These are phyloP conservation scores for Camellia sinensis DNA, from an alignment of 148 eudicot species.

Conservation along the genomic window DNA sequence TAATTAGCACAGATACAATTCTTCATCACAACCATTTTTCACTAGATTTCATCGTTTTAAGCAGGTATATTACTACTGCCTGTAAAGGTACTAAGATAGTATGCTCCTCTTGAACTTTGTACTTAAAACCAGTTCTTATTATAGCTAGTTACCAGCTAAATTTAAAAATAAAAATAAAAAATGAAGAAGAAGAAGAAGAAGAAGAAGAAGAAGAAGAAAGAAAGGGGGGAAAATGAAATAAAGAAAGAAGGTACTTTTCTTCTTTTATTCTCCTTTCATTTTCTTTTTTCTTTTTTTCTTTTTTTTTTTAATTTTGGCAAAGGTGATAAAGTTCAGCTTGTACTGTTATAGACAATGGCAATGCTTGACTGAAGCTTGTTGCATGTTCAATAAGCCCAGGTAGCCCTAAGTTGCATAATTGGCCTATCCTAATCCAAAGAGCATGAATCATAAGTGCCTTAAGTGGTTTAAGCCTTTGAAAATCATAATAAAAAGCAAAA, in stretches of 20 bases:
- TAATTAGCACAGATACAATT: background rate
- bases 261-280: no score
- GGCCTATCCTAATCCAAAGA: background rate
- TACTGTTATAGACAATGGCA: background rate
- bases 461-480: background rate
- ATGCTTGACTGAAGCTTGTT: background rate
- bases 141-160: no score
- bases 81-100: no score
- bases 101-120: no score
- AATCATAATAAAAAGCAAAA: background rate
- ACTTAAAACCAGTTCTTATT: no score
- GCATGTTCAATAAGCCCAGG: background rate
- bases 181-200: no score
- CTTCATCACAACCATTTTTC: background rate
- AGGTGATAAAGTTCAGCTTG: background rate
- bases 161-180: no score
- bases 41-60: background rate
- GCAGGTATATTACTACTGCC: no score
- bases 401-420: background rate
- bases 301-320: background rate
- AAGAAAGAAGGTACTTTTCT: no score
- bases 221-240: no score
- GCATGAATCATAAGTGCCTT: background rate
- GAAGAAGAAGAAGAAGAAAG: no score
- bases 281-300: no score